phyloP scores from a whole-genome alignment of 208 protist species.

The Wallacemonas rigidus region DNA sequence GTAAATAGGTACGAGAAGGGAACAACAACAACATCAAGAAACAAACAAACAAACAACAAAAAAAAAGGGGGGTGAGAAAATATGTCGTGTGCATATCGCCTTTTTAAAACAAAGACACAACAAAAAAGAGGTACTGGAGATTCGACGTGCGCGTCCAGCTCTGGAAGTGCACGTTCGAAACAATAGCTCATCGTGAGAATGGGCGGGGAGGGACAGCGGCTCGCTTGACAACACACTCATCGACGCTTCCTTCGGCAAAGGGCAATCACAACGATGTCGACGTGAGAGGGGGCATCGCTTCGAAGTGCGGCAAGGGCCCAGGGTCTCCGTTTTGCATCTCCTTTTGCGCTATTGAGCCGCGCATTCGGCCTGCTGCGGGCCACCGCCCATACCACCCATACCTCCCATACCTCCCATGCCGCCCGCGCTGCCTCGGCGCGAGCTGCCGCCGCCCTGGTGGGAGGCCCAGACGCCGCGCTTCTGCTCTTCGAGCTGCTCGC shows the following conservation, averaged over 20 bases:
- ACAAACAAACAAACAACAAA: no score
- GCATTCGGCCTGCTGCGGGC: constrained; percentile 62
- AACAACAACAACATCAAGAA: no score
- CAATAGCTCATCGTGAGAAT: no score
- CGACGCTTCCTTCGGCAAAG: no score
- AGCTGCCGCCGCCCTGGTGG: constrained; percentile 40
- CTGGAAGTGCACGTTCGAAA: no score
- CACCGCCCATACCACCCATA: constrained; percentile 26
- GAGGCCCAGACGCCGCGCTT: constrained; percentile 71
- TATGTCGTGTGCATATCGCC: neutral
- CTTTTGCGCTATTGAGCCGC: constrained; percentile 52
- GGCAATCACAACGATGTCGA: no score
- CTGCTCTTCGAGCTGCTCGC: constrained; percentile 77
- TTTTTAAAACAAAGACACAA: neutral
- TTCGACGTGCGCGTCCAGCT: no score
- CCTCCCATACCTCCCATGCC: constrained; percentile 27
- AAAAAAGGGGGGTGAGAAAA: neutral
- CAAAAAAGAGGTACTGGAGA: constrained; percentile 3
- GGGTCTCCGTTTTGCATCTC: neutral
- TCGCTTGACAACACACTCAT: no score
- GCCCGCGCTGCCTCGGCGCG: constrained; percentile 28
- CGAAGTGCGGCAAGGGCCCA: no score
- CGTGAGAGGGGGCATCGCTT: no score
- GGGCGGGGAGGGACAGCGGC: no score
- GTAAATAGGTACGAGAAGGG: no score